Evolutionary conservation across 2,329 filamentous ascomycete genomes (phyloP).

Genomic region (Alternaria atra): DNA sequence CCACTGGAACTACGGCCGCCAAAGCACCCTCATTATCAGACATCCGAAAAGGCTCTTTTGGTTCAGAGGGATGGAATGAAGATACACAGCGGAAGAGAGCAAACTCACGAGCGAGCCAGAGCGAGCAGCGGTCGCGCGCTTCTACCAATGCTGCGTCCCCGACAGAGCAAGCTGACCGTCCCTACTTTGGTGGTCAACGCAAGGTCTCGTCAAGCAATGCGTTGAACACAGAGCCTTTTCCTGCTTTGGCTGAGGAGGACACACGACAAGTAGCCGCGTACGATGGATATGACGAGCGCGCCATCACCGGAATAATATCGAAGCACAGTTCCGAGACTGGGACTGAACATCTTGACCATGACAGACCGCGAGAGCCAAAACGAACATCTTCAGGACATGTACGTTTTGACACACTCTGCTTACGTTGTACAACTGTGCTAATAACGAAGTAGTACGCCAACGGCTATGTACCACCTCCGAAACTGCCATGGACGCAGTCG

Average conservation of each 20-base stretch:
- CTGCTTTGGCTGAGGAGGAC: constrained; percentile 42
- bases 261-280: constrained; percentile 10
- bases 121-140: constrained; percentile 24
- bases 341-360: constrained; percentile 24
- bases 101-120: constrained; percentile 37
- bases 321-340: constrained; percentile 31
- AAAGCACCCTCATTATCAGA: constrained; percentile 56
- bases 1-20: constrained; percentile 52
- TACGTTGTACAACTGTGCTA: neutral
- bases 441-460: constrained; percentile 42
- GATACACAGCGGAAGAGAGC: constrained; percentile 38
- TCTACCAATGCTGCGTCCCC: constrained; percentile 12
- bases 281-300: constrained; percentile 22
- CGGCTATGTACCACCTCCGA: constrained; percentile 56
- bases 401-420: constrained; percentile 3
- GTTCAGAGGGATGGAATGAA: constrained; percentile 45
- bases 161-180: constrained; percentile 17
- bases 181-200: constrained; percentile 1
- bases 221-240: constrained; percentile 38
- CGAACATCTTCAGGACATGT: constrained; percentile 30
- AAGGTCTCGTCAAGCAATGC: constrained; percentile 26
- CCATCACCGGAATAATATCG: constrained; percentile 10
- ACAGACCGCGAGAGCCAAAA: constrained; percentile 21
- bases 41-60: constrained; percentile 52
- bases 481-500: constrained; percentile 65